A percentile compares a stretch with the other conserved stretches of the same genome.
These are phyloP conservation scores for Fusarium kyushuense DNA, from an alignment of 2,329 filamentous ascomycete genomes.

Conservation along the genomic window DNA sequence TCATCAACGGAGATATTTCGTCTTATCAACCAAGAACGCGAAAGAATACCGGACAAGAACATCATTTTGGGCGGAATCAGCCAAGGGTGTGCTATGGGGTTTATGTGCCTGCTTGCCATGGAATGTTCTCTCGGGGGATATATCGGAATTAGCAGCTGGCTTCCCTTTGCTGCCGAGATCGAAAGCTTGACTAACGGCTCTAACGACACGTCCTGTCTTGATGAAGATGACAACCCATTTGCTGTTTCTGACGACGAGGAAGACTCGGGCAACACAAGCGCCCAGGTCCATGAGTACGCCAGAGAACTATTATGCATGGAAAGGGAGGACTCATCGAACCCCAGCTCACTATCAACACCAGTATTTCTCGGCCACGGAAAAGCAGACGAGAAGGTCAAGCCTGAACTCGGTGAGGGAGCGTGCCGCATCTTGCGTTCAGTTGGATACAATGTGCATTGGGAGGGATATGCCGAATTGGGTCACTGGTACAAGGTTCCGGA, in stretches of 20 bases:
- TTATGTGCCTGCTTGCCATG: conserved; percentile 58
- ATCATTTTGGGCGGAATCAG: conserved; percentile 65
- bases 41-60: conserved; percentile 50
- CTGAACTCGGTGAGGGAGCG: conserved; percentile 50
- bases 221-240: conserved; percentile 43
- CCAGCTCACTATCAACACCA: conserved; percentile 48
- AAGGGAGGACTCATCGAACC: conserved; percentile 14
- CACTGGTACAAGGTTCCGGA: conserved; percentile 64
- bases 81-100: conserved; percentile 63
- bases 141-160: conserved; percentile 61
- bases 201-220: not conserved
- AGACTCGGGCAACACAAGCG: conserved; percentile 7
- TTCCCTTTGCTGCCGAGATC: conserved; percentile 56
- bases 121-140: conserved; percentile 55
- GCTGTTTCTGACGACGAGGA: conserved; percentile 22
- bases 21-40: conserved; percentile 53
- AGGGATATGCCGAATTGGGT: conserved; percentile 55
- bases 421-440: conserved; percentile 45
- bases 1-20: conserved; percentile 52
- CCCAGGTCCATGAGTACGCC: conserved; percentile 48
- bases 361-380: conserved; percentile 59
- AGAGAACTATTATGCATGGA: conserved; percentile 49
- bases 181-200: conserved; percentile 41
- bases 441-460: conserved; percentile 47
- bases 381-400: conserved; percentile 55